Conservation (phyloP, 208 protist genomes). For the Trypanosoma cruzi region DNA sequence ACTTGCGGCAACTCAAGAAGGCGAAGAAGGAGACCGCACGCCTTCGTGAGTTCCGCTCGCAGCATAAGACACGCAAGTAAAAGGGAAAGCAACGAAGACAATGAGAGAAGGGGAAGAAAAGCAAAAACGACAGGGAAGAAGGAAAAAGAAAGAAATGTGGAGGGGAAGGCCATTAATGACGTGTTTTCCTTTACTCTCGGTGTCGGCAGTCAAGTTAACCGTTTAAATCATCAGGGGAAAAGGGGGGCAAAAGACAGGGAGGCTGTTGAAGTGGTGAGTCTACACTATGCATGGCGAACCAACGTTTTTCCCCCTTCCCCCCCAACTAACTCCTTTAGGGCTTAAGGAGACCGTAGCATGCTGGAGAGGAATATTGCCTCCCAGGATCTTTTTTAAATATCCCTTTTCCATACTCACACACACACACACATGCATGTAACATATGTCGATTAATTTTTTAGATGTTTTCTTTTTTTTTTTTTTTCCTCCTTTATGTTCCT, state of each 20-base stretch:
- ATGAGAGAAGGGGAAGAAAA: slow-evolving; percentile 27
- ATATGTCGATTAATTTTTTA: neutral
- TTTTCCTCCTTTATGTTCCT: too few species aligned
- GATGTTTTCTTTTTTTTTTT: neutral
- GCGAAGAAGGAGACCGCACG: slow-evolving; percentile 94
- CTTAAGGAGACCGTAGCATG: neutral
- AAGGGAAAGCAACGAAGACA: neutral
- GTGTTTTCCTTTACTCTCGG: neutral
- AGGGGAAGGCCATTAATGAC: neutral
- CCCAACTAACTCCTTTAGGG: neutral
- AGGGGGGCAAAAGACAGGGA: neutral
- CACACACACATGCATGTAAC: neutral
- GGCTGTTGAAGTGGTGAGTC: neutral
- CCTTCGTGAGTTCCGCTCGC: slow-evolving; percentile 84
- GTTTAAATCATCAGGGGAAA: neutral
- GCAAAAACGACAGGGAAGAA: slow-evolving; percentile 10
- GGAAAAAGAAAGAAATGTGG: neutral
- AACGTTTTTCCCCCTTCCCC: too few species aligned
- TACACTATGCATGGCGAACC: neutral
- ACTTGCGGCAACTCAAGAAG: slow-evolving; percentile 84
- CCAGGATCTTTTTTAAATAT: neutral
- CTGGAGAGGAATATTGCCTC: neutral
- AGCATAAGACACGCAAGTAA: slow-evolving; percentile 84
- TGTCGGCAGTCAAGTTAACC: neutral
- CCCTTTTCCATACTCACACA: neutral